Evolutionary conservation across 1,284 basidiomycete species (phyloP).

Genomic region (Trametes pubescens): DNA sequence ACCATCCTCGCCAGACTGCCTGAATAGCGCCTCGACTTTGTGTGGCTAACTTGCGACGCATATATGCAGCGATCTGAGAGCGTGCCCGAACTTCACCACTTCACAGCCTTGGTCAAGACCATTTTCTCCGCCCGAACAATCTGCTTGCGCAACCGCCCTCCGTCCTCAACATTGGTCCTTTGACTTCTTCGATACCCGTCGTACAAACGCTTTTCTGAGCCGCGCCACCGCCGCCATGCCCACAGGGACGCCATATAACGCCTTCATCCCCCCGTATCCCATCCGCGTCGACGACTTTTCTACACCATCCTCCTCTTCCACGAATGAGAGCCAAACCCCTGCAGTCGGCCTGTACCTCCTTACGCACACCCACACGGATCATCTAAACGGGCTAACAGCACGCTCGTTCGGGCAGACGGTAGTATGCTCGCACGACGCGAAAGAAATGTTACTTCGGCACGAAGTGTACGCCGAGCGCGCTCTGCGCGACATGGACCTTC

Average conservation of each 20-base stretch:
- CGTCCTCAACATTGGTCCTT: not conserved
- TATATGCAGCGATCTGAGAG: slow-evolving; percentile 5
- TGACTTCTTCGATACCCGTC: not conserved
- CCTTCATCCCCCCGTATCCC: slow-evolving; percentile 72
- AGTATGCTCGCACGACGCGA: slow-evolving; percentile 82
- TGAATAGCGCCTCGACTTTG: not conserved
- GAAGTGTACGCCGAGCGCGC: slow-evolving; percentile 74
- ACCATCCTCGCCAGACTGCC: not conserved
- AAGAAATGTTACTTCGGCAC: slow-evolving; percentile 81
- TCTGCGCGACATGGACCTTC: slow-evolving; percentile 58
- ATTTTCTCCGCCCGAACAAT: not conserved
- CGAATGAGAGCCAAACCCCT: slow-evolving; percentile 52
- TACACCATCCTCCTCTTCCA: slow-evolving; percentile 36
- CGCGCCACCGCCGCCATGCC: slow-evolving; percentile 57
- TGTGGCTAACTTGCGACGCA: slow-evolving; percentile 5
- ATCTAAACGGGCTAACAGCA: slow-evolving; percentile 72
- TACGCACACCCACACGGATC: slow-evolving; percentile 88
- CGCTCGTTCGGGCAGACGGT: slow-evolving; percentile 74
- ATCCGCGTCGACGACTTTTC: slow-evolving; percentile 86
- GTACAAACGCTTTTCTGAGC: not conserved
- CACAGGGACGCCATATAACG: slow-evolving; percentile 71
- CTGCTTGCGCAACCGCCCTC: not conserved
- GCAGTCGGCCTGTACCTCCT: slow-evolving; percentile 72
- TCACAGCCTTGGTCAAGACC: not conserved
- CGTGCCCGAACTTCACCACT: not conserved